Evolutionary conservation across 148 eudicot species (phyloP).

Genomic region (Rhododendron simsii): DNA sequence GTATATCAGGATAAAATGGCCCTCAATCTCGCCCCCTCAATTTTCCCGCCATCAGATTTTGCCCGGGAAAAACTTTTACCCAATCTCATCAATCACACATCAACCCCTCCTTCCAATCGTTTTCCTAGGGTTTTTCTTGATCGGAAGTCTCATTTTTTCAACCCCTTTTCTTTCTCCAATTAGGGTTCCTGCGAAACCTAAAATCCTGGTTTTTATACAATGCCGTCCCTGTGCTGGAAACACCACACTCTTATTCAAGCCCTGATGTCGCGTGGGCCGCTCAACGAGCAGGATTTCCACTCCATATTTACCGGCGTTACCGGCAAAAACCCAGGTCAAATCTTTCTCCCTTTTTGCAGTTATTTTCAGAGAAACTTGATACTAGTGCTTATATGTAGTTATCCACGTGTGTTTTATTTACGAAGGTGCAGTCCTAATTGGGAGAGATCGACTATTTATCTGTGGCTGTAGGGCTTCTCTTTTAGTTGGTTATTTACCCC

Average conservation of each 20-base stretch:
- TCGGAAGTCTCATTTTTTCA: neutral
- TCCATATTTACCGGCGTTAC: conserved; percentile 62
- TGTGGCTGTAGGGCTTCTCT: neutral
- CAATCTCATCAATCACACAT: neutral
- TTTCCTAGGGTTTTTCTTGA: neutral
- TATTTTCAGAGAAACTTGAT: neutral
- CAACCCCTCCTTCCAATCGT: neutral
- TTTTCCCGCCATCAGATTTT: neutral
- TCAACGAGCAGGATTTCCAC: conserved; percentile 50
- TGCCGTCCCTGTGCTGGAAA: conserved; percentile 59
- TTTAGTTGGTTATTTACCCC: neutral
- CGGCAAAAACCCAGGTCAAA: conserved; percentile 51
- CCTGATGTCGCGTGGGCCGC: conserved; percentile 82
- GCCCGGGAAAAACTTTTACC: neutral
- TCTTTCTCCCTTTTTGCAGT: neutral
- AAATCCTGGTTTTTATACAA: conserved; percentile 11
- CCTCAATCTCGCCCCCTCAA: neutral
- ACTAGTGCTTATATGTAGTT: neutral
- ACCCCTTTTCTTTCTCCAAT: neutral
- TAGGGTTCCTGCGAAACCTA: neutral
- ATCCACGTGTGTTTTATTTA: neutral
- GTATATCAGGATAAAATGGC: neutral
- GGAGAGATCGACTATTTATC: neutral
- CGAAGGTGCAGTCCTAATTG: neutral
- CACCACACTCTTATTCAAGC: conserved; percentile 88